These are phyloP conservation scores for Mercurialis annua DNA, from an alignment of 345 rosid genomes.

Conservation along the genomic window DNA sequence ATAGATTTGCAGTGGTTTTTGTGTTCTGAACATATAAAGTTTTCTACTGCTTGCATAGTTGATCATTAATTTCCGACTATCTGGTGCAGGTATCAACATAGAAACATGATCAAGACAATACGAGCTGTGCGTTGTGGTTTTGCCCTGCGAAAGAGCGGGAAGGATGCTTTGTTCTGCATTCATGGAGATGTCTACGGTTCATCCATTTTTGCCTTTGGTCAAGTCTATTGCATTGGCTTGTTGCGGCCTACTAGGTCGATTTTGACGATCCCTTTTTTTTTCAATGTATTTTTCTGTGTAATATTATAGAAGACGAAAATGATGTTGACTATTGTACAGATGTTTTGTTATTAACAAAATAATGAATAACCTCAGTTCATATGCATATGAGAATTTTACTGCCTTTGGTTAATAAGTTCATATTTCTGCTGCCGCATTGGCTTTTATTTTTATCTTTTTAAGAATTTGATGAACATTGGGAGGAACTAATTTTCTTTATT, in stretches of 20 bases:
- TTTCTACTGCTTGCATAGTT: background rate
- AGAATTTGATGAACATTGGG: background rate
- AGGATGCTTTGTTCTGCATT: background rate
- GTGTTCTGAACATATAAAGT: background rate
- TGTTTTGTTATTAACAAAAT: background rate
- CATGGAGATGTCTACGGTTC: background rate
- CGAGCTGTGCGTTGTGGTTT: background rate
- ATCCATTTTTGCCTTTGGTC: background rate
- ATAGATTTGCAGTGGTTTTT: background rate
- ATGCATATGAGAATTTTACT: background rate
- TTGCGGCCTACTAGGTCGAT: slow-evolving; percentile 6
- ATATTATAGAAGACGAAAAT: background rate
- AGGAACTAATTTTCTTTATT: slow-evolving; percentile 30
- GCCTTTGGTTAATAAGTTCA: background rate
- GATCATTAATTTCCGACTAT: background rate
- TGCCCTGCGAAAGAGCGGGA: background rate
- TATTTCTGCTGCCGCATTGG: background rate
- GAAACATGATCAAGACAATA: background rate
- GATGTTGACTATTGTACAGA: no score
- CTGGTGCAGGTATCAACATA: slow-evolving; percentile 10
- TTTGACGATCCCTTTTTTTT: slow-evolving; percentile 5
- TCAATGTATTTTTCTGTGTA: background rate
- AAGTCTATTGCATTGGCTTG: background rate
- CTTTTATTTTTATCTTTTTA: background rate
- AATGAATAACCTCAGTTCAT: background rate